A percentile compares a stretch with the other conserved stretches of the same genome.
Evolutionary conservation across 2,329 filamentous ascomycete genomes (phyloP).

Genomic region (Blumeriella jaapii): DNA sequence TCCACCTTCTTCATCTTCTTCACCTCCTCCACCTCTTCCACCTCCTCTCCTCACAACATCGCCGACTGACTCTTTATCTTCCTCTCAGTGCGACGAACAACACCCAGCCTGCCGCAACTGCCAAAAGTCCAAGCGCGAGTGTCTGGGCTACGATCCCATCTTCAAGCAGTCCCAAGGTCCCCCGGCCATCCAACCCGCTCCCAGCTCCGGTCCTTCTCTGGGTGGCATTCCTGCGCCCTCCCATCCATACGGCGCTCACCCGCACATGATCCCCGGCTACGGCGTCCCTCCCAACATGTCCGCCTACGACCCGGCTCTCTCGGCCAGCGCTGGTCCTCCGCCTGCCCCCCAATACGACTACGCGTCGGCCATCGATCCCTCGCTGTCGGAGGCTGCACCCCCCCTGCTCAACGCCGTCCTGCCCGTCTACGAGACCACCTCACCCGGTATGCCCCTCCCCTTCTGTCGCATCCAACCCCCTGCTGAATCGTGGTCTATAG

Average conservation of each 20-base stretch:
- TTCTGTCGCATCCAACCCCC: slow-evolving; percentile 26
- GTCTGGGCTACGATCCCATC: slow-evolving; percentile 76
- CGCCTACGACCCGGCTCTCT: slow-evolving; percentile 25
- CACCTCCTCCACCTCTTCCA: slow-evolving; percentile 17
- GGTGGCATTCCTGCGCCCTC: slow-evolving; percentile 20
- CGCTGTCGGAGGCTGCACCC: slow-evolving; percentile 39
- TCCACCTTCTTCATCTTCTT: background rate
- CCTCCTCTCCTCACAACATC: background rate
- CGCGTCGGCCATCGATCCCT: slow-evolving; percentile 52
- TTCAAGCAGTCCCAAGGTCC: slow-evolving; percentile 62
- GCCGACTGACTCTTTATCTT: slow-evolving; percentile 13
- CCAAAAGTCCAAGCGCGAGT: slow-evolving; percentile 80
- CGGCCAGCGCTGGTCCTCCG: slow-evolving; percentile 33
- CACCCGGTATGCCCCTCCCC: slow-evolving; percentile 25
- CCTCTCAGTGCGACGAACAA: slow-evolving; percentile 78
- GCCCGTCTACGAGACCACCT: slow-evolving; percentile 15
- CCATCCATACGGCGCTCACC: slow-evolving; percentile 36
- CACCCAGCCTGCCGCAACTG: slow-evolving; percentile 88
- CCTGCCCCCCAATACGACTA: slow-evolving; percentile 44
- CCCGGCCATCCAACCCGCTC: slow-evolving; percentile 60
- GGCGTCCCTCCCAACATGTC: slow-evolving; percentile 17
- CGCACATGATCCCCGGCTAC: slow-evolving; percentile 35
- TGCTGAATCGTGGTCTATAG: slow-evolving; percentile 37
- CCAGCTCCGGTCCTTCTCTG: slow-evolving; percentile 32
- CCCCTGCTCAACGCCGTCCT: slow-evolving; percentile 15